These are phyloP conservation scores for Kodamaea neixiangensis DNA, from an alignment of 805 yeast species.

Conservation along the genomic window DNA sequence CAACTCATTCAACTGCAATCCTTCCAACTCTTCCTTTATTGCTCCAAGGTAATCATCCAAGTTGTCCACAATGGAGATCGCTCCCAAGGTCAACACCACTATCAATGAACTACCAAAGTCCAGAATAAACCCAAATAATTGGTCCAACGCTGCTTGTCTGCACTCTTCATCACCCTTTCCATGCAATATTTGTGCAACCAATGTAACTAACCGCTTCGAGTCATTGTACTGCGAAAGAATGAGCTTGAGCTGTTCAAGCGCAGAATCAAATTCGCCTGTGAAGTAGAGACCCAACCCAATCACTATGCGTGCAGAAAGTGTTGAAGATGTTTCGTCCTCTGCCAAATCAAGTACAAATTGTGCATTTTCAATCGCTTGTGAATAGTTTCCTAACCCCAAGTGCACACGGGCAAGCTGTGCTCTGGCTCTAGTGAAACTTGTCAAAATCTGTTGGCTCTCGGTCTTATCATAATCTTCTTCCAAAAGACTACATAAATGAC, in stretches of 20 bases:
- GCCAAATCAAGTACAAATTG: slow-evolving; percentile 53
- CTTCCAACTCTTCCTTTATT: slow-evolving; percentile 62
- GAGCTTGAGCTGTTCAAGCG: slow-evolving; percentile 65
- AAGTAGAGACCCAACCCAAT: slow-evolving; percentile 76
- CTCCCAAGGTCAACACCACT: slow-evolving; percentile 75
- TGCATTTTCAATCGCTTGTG: slow-evolving; percentile 61
- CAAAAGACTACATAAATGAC: slow-evolving; percentile 46
- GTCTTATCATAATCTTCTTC: slow-evolving; percentile 58
- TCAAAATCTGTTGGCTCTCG: slow-evolving; percentile 50
- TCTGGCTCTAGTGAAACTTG: slow-evolving; percentile 58
- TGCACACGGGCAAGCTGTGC: slow-evolving; percentile 72
- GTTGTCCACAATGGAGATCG: slow-evolving; percentile 68
- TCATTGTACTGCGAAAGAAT: slow-evolving; percentile 57
- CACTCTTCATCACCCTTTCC: slow-evolving; percentile 77
- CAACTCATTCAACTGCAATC: slow-evolving; percentile 48
- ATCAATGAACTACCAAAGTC: slow-evolving; percentile 64
- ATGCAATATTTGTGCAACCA: slow-evolving; percentile 78
- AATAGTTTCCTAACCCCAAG: slow-evolving; percentile 60
- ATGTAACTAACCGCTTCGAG: slow-evolving; percentile 64
- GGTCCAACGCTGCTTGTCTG: slow-evolving; percentile 81
- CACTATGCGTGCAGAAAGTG: slow-evolving; percentile 63
- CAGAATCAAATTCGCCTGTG: slow-evolving; percentile 57
- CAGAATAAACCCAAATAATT: slow-evolving; percentile 66
- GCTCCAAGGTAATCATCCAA: slow-evolving; percentile 62
- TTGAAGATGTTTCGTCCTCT: slow-evolving; percentile 32